phyloP scores from a whole-genome alignment of 306 rosid species.

The Sicyos baderoa region DNA sequence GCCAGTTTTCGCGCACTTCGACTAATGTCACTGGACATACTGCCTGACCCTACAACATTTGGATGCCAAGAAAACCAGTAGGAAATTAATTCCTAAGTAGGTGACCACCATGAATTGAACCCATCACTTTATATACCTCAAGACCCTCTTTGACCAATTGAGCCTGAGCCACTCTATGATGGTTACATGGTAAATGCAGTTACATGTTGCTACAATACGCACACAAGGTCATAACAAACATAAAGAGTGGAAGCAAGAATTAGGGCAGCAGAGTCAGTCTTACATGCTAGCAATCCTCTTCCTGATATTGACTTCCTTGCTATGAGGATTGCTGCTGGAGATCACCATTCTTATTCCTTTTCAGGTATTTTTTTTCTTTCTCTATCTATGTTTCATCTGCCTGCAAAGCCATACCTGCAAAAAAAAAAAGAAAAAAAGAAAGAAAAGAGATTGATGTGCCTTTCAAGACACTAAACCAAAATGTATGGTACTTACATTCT shows the following conservation, averaged over 20 bases:
- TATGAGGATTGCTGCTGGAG: conserved; percentile 50
- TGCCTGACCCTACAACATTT: no score
- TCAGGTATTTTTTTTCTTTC: conserved; percentile 9
- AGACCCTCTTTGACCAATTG: no score
- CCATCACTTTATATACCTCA: no score
- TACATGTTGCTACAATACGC: not conserved
- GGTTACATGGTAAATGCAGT: not conserved
- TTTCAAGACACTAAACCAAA: not conserved
- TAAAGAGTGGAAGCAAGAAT: not conserved
- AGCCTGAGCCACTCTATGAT: no score
- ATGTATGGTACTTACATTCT: not conserved
- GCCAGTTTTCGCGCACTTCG: no score
- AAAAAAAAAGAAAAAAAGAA: not conserved
- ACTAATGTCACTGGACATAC: no score
- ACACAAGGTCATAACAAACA: not conserved
- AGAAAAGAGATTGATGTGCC: not conserved
- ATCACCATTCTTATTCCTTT: conserved; percentile 39
- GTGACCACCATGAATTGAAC: no score
- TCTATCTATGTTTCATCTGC: not conserved
- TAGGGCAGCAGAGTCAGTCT: conserved; percentile 18
- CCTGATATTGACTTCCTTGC: conserved; percentile 61
- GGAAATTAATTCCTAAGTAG: no score
- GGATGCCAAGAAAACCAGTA: no score
- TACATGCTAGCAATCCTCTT: conserved; percentile 82
- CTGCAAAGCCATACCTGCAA: not conserved